Percentiles rank a stretch among this genome's conserved stretches.
These are phyloP conservation scores for Podaxis mareebaensis DNA, from an alignment of 768 basidiomycete species.

Conservation along the genomic window DNA sequence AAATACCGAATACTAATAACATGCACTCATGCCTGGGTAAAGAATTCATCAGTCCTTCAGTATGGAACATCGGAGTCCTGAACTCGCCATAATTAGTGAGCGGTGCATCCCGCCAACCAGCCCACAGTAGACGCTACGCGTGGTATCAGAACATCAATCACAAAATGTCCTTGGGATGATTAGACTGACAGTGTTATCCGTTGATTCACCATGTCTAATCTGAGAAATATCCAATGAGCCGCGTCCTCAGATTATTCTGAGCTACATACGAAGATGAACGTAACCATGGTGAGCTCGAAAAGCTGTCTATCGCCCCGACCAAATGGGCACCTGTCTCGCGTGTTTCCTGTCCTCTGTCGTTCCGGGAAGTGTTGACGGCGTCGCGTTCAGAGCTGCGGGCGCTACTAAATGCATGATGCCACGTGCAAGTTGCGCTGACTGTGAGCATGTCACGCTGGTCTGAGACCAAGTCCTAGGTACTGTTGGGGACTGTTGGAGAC, in stretches of 20 bases:
- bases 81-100: conserved; percentile 71
- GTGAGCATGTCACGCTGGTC: no score
- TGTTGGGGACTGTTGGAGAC: no score
- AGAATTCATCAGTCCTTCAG: background rate
- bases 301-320: background rate
- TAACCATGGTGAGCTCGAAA: conserved; percentile 27
- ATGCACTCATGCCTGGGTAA: conserved; percentile 55
- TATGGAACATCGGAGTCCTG: background rate
- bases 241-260: background rate
- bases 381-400: background rate
- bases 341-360: background rate
- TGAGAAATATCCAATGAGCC: conserved; percentile 24
- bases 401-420: background rate
- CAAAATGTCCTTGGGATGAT: background rate
- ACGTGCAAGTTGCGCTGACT: background rate
- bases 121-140: conserved; percentile 51
- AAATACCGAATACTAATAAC: conserved; percentile 22
- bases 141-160: conserved; percentile 5
- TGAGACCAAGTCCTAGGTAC: no score
- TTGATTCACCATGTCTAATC: conserved; percentile 79
- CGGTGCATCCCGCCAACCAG: conserved; percentile 74
- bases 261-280: conserved; percentile 42
- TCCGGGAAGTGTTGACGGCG: background rate
- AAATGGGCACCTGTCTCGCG: background rate
- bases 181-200: conserved; percentile 66